Base-by-base conservation (phyloP, 129 eudicot species). In the Arctium minus region DNA sequence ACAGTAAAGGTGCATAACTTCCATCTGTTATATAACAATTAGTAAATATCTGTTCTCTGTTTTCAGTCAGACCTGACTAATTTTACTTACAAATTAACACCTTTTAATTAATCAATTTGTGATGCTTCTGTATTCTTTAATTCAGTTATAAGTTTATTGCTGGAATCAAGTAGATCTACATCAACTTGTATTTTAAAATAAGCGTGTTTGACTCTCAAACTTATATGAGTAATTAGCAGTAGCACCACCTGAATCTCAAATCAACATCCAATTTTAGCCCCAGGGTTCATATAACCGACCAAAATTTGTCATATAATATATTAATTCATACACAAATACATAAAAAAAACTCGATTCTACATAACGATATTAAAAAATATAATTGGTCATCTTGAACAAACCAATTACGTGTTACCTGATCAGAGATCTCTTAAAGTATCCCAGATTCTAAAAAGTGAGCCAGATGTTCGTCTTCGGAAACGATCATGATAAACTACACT, bases 391-490 rank as follows among this genome's bases (percentile, higher is more conserved):
- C 11, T 18, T 5, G 11, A 73, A 39, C 77, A 73, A 39, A 40
- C 71, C 40, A 10, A 64, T 5, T 18, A 73, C 1, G 40, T 22
- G 29, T n/a, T 74, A 90, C 97, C 97, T 85, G 89, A 81, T 90
- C 94, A 85, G 97, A 92, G 81, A 79, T 77, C 71, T 85, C 91
- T 8, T 91, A 86, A 70, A 94, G 90, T 64, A 94, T 89, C 77
- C 91, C 97, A 53, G 89, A 85, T 86, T 94, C 98, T 77, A 94
- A 89, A 75, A 92, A 94, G 0, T 86, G 89, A 71, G 91, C 97
- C 50, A 94, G 95, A 65, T 27, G 44, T 69, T 90, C 98, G 56
- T 89, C 93, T 13, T 94, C 97, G 31, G 88, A 90, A 82, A 79
- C 81, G 65, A 88, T 82, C 86, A 79, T 88, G 18, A 15, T n/a